Base-by-base conservation (phyloP, 768 basidiomycete genomes). In the Rhizopogon rudus region DNA sequence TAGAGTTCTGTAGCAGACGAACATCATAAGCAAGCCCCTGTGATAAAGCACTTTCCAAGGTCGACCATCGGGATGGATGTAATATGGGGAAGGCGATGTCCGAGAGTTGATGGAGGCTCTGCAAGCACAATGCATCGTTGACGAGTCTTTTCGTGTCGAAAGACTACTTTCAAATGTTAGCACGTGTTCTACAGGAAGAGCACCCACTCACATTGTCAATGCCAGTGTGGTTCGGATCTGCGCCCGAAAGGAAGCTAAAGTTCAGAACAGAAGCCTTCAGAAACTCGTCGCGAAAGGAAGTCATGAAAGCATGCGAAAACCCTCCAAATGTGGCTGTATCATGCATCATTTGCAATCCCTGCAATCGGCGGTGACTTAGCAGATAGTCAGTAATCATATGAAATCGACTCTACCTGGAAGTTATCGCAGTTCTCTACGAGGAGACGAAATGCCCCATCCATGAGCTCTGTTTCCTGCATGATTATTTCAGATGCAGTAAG, bases 361-460 rank as follows among this genome's bases (percentile, higher is more conserved):
- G 59, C 14, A 13, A 50, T 13, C 10, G 29, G 22, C 7, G 5
- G 2, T 37, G n/a, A 40, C 51, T 61, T 17, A 60, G 25, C 40
- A 29, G 0, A 45, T 43, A 40, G 40, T 37, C 14, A 14, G 14
- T 39, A 28, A 52, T 0, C 8, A 57, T 12, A 33, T 42, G 31
- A 35, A 46, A 43, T 17, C 6, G 25, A 2, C 44, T 50, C 52
- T 59, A 87, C 89, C 81, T 91, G 90, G 13, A 86, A 74, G 51
- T 79, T 78, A 64, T 91, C 80, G 63, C 87, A 88, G 60, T 90
- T 88, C 64, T 93, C 90, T 5, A 88, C 76, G 53, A 87, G 80
- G 14, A 77, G 71, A 16, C 90, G 79, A 51, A 91, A 73, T 12
- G 82, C 75, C 5, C 79, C 82, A 42, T 91, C 88, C 81, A 89